Evolutionary conservation across 345 rosid genomes (phyloP).

Genomic region (Linum usitatissimum): DNA sequence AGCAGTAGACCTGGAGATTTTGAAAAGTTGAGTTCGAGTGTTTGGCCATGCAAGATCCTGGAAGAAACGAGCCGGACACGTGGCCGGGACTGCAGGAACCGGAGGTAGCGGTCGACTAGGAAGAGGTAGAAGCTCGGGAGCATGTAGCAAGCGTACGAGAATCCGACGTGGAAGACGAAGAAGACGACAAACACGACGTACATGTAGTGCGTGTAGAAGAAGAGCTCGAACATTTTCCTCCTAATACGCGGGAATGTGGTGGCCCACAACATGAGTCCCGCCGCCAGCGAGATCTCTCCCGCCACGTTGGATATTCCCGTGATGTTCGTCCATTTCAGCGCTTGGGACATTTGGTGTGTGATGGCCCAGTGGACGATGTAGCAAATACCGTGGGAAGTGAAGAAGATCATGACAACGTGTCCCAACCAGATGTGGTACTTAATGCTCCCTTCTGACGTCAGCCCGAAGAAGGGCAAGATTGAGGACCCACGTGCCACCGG

Average conservation of each 20-base stretch:
- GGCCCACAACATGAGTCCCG: slow-evolving; percentile 54
- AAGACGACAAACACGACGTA: slow-evolving; percentile 56
- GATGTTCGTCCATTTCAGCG: slow-evolving; percentile 33
- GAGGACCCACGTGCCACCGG: slow-evolving; percentile 23
- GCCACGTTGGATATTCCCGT: slow-evolving; percentile 41
- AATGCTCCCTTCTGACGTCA: slow-evolving; percentile 22
- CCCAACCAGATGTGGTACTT: slow-evolving; percentile 27
- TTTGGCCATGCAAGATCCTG: slow-evolving; percentile 48
- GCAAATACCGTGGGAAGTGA: slow-evolving; percentile 19
- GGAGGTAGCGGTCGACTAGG: slow-evolving; percentile 56
- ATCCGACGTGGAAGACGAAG: slow-evolving; percentile 55
- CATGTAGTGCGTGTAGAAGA: slow-evolving; percentile 67
- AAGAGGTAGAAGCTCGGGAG: slow-evolving; percentile 80
- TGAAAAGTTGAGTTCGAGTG: slow-evolving; percentile 61
- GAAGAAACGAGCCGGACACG: slow-evolving; percentile 45
- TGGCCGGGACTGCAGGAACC: slow-evolving; percentile 61
- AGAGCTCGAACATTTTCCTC: slow-evolving; percentile 58
- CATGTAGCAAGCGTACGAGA: slow-evolving; percentile 39
- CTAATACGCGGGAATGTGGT: slow-evolving; percentile 54
- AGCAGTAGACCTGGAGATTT: slow-evolving; percentile 36
- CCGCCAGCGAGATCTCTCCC: slow-evolving; percentile 52
- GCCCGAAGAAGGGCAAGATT: slow-evolving; percentile 15
- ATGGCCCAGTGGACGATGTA: slow-evolving; percentile 6
- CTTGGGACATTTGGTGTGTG: slow-evolving; percentile 18
- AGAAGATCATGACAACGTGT: slow-evolving; percentile 10